Evolutionary conservation across 2,329 filamentous ascomycete genomes (phyloP).

Genomic region (Fusarium tjaetaba): DNA sequence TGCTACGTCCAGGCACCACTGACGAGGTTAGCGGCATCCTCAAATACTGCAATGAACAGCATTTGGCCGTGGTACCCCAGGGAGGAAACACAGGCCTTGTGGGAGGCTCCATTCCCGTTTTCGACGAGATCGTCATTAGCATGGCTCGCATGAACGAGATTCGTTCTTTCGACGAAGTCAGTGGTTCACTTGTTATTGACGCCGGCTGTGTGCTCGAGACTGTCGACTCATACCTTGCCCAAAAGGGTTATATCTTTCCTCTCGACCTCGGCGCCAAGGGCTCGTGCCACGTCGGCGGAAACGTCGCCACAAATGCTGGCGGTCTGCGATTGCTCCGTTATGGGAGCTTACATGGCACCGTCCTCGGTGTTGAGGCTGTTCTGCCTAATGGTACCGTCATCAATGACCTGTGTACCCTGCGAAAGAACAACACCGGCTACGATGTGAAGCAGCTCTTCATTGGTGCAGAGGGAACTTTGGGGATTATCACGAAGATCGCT

Average conservation of each 20-base stretch:
- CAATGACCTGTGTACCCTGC: constrained; percentile 84
- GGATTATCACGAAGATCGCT: constrained; percentile 90
- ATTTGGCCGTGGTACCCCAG: constrained; percentile 93
- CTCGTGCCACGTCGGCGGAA: constrained; percentile 95
- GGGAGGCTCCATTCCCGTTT: constrained; percentile 94
- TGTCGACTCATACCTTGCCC: constrained; percentile 85
- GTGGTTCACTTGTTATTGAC: constrained; percentile 88
- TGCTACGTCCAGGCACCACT: constrained; percentile 85
- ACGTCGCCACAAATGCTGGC: constrained; percentile 94
- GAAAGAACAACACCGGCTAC: constrained; percentile 99
- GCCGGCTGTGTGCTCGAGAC: constrained; percentile 91
- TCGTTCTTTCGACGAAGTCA: constrained; percentile 90
- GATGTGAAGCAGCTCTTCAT: constrained; percentile 98
- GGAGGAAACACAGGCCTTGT: constrained; percentile 97
- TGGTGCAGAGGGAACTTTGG: constrained; percentile 92
- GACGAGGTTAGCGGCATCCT: constrained; percentile 91
- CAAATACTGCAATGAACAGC: constrained; percentile 93
- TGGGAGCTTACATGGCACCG: constrained; percentile 91
- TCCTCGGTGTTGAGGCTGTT: constrained; percentile 92
- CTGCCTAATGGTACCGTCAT: constrained; percentile 92
- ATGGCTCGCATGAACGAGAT: constrained; percentile 91
- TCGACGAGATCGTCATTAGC: constrained; percentile 97
- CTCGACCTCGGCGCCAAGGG: constrained; percentile 98
- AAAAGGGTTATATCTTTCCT: constrained; percentile 89
- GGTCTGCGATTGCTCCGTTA: constrained; percentile 90